Percentiles rank a stretch among this genome's conserved stretches.
Evolutionary conservation across 805 yeast genomes (phyloP).

Genomic region (Wickerhamomyces alni): DNA sequence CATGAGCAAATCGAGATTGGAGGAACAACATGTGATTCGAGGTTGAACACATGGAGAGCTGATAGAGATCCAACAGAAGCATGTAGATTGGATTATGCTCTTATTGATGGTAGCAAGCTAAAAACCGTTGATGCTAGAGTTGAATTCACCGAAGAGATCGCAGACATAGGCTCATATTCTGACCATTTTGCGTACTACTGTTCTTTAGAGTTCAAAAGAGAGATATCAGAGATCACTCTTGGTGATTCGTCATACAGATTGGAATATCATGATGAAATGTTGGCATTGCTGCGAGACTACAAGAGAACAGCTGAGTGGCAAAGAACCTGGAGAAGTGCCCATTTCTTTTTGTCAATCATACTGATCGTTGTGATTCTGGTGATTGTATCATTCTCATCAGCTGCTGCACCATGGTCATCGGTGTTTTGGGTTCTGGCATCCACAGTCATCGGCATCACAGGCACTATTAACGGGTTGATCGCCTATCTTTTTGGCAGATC

Average conservation of each 20-base stretch:
- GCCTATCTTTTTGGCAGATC: conserved; percentile 73
- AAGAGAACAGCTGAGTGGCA: conserved; percentile 52
- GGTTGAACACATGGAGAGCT: conserved; percentile 79
- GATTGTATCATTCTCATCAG: conserved; percentile 53
- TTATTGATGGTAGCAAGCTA: conserved; percentile 55
- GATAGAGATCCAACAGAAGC: conserved; percentile 33
- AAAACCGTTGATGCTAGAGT: conserved; percentile 60
- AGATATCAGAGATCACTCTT: conserved; percentile 1
- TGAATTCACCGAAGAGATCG: conserved; percentile 63
- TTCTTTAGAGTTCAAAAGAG: conserved; percentile 26
- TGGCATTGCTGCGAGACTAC: conserved; percentile 41
- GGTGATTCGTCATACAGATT: background rate
- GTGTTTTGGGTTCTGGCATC: conserved; percentile 59
- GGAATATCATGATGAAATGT: conserved; percentile 42
- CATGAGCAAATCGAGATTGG: conserved; percentile 60
- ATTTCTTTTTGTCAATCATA: conserved; percentile 52
- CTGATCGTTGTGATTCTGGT: conserved; percentile 48
- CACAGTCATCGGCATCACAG: conserved; percentile 53
- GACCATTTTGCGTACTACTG: conserved; percentile 87
- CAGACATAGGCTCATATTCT: conserved; percentile 69
- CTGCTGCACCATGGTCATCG: conserved; percentile 51
- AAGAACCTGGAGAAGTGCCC: conserved; percentile 55
- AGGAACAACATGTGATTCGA: conserved; percentile 89
- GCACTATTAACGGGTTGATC: conserved; percentile 69
- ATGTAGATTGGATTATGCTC: conserved; percentile 84